A percentile compares a stretch with the other conserved stretches of the same genome.
phyloP scores from a whole-genome alignment of 23 red algal genomes.

The Pyropia haitanensis region DNA sequence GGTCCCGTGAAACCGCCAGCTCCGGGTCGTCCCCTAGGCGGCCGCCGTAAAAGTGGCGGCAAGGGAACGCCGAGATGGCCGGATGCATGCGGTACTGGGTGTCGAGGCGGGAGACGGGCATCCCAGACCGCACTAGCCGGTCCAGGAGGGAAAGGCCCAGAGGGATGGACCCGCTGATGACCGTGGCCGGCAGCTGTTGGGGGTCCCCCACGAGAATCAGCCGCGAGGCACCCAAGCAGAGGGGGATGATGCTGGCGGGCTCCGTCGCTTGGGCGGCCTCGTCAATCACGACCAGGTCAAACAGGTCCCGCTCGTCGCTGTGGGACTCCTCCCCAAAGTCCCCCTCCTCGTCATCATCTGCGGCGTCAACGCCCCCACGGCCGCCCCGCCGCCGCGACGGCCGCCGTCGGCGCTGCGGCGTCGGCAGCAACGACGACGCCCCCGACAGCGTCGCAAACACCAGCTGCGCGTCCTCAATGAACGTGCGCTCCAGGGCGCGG shows the following conservation, averaged over 20 bases:
- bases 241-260: slow-evolving; percentile 62
- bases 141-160: slow-evolving; percentile 36
- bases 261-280: slow-evolving; percentile 86
- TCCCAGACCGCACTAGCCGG: not conserved
- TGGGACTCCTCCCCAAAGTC: no score
- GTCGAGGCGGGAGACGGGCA: slow-evolving; percentile 31
- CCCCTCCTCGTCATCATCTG: no score
- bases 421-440: slow-evolving; percentile 39
- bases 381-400: not conserved
- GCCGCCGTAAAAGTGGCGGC: slow-evolving; percentile 66
- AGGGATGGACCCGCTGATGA: slow-evolving; percentile 46
- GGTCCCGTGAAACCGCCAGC: slow-evolving; percentile 28
- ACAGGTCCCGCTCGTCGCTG: slow-evolving; percentile 15
- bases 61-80: slow-evolving; percentile 67
- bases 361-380: slow-evolving; percentile 13
- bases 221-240: slow-evolving; percentile 57
- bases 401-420: not conserved
- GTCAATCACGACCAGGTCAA: slow-evolving; percentile 79
- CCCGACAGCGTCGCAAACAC: slow-evolving; percentile 85
- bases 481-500: slow-evolving; percentile 47
- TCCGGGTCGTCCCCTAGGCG: slow-evolving; percentile 28
- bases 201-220: slow-evolving; percentile 87
- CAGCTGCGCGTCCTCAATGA: slow-evolving; percentile 69
- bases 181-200: slow-evolving; percentile 90
- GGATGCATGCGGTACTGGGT: slow-evolving; percentile 99